Conservation (phyloP, 345 rosid species). For the Iberis pinnata region DNA sequence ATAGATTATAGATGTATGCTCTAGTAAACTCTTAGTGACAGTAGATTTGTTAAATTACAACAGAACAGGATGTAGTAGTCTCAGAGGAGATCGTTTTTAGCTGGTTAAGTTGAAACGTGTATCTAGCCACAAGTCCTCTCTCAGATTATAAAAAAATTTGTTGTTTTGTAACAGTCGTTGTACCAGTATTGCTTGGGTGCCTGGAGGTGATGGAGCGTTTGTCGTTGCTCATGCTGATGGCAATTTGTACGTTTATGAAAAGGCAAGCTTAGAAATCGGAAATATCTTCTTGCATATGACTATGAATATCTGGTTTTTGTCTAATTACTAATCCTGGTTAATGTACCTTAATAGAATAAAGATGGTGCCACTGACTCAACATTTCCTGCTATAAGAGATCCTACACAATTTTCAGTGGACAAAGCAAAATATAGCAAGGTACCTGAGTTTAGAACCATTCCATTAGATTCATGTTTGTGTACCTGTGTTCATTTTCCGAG, state of each 20-base stretch:
- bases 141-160: conserved; percentile 14
- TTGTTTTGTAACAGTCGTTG: conserved; percentile 66
- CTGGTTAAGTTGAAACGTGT: background rate
- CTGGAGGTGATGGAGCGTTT: conserved; percentile 92
- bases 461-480: conserved; percentile 7
- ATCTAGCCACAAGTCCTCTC: conserved; percentile 7
- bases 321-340: conserved; percentile 5
- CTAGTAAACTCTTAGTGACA: background rate
- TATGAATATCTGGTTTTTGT: conserved; percentile 6
- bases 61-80: conserved; percentile 3
- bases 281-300: conserved; percentile 5
- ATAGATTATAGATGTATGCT: background rate
- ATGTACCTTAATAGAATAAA: conserved; percentile 49
- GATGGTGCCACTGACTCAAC: conserved; percentile 94
- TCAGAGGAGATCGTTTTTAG: background rate
- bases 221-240: conserved; percentile 98
- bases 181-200: conserved; percentile 88
- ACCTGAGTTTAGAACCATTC: conserved; percentile 17
- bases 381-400: conserved; percentile 84
- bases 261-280: conserved; percentile 56
- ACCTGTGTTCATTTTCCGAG: conserved; percentile 22
- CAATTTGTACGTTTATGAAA: conserved; percentile 84
- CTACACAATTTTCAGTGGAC: conserved; percentile 73
- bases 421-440: conserved; percentile 96
- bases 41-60: conserved; percentile 2